phyloP scores from a whole-genome alignment of 331 rosid genomes.

The Arachis monticola region DNA sequence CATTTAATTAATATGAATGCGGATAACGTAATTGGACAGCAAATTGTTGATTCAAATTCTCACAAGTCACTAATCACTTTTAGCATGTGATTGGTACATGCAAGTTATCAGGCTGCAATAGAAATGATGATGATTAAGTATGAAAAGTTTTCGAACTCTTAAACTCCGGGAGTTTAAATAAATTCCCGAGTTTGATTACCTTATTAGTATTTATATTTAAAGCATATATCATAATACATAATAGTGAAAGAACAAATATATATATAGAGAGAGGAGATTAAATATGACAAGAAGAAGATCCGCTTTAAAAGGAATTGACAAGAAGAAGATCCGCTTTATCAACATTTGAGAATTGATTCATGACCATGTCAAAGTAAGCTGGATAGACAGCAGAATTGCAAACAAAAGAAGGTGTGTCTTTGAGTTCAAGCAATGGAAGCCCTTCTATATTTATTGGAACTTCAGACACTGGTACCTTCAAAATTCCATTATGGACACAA shows the following conservation, averaged over 20 bases:
- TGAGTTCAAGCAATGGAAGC: constrained; percentile 52
- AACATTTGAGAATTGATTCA: constrained; percentile 53
- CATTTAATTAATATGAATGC: too few relatives aligned
- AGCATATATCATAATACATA: too few relatives aligned
- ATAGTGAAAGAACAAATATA: too few relatives aligned
- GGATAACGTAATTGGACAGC: background rate
- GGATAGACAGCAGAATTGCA: constrained; percentile 45
- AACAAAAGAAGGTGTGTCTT: constrained; percentile 65
- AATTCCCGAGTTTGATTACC: too few relatives aligned
- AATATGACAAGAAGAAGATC: background rate
- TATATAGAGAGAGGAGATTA: background rate
- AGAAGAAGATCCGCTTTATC: constrained; percentile 56
- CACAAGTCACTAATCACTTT: background rate
- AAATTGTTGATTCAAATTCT: constrained; percentile 1
- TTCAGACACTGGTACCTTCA: constrained; percentile 46
- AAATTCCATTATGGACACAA: constrained; percentile 39
- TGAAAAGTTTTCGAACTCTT: too few relatives aligned
- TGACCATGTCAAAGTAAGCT: constrained; percentile 47
- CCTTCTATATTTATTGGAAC: constrained; percentile 47
- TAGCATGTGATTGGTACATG: too few relatives aligned
- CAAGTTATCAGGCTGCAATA: too few relatives aligned
- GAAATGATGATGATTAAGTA: too few relatives aligned
- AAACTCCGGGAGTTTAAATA: too few relatives aligned
- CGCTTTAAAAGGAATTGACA: constrained; percentile 60
- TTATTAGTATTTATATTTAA: too few relatives aligned